Evolutionary conservation across 345 rosid genomes (phyloP), one percentile per base, ranked within the genome.

Genomic region (Pistacia atlantica): DNA sequence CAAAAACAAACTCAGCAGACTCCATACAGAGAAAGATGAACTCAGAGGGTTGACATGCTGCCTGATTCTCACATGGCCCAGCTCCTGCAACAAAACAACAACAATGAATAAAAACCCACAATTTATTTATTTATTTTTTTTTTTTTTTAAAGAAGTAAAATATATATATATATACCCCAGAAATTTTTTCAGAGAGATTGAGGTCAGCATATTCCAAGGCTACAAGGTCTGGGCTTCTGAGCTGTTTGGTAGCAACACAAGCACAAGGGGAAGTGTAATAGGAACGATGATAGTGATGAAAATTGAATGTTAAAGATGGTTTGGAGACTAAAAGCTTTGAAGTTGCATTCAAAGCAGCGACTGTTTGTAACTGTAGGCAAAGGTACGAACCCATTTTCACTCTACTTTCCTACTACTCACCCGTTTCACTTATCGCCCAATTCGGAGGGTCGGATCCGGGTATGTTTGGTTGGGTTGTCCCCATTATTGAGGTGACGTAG

Each of bases 21-120:
- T 45, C 83, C 93, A 74, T 74, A 95, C 98, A 69, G 90, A 82
- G 81, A 89, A 87, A 75, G 98, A 90, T 28, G 94, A 87, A 78
- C 95, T 87, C 70, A 93, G 89, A 82, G 97, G 97, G 76, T 95
- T 95, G 70, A 95, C 98, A 83, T 95, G 99, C 77, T 93, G 98
- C 86, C 99, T 90, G 81, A 92, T 86, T 81, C 95, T 93, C 70
- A 78, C 87, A 82, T 85, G 90, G 78, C 96, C 93, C 87, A 92
- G 48, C 22, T 93, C 96, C 99, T 93, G 84, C 67, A 78, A 73
- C 49, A 18, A 62, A 67, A 4, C 58, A 56, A 49, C 18, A 71
- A 69, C 59, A 78, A 61, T 10, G 61, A 7, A 12, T 5, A 10
- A 18, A 17, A 14, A 54, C 60, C 7, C 52, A 54, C 5, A 17